Base-by-base conservation (phyloP, 148 eudicot genomes). In the Linanthus parryae region DNA sequence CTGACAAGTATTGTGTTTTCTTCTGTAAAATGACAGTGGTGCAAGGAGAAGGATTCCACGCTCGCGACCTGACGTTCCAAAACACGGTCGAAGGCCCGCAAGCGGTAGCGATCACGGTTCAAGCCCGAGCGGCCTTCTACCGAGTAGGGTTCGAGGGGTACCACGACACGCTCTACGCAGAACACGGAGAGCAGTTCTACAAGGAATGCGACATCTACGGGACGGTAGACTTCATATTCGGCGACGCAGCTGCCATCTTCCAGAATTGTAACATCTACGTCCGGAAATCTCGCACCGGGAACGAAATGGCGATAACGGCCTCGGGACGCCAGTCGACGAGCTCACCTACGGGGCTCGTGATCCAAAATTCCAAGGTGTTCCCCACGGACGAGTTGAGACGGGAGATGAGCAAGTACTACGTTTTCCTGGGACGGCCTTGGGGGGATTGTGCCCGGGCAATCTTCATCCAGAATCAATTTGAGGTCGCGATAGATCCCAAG, bases 11-110 rank as follows among this genome's bases (percentile, higher is more conserved):
- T 9, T 25, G n/a, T 8, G 6, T 13, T 33, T 33, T 51, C 0
- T 51, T 18, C 1, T 45, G 16, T 8, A 16, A 38, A 2, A n/a
- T 21, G 25, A 15, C 36, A 81, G 94, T 73, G 14, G 64, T 88
- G 17, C 81, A 73, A 36, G 96, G 96, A 4, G 71, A 72, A 14
- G 77, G 85, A 27, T 84, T 88, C 64, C 73, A 83, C 22, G 96
- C 94, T 1, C 81, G 80, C 3, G 96, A 73, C 48, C 76, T 88
- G 52, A 81, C 92, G 33, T 83, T 88, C 67, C 69, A 68, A 5
- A 88, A 88, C 74, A 52, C 77, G 0, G 96, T 92, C 0, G 36
- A 23, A 10, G 68, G 65, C 1, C 79, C 73, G 6, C 96, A 88
- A 45, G 92, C 96, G 0, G 88, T 79, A 43, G 96, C 96, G 1